Evolutionary conservation across 2,329 filamentous ascomycete species (phyloP), one percentile per base, ranked within the genome.

Genomic region (Beauveria scarabaeidicola): DNA sequence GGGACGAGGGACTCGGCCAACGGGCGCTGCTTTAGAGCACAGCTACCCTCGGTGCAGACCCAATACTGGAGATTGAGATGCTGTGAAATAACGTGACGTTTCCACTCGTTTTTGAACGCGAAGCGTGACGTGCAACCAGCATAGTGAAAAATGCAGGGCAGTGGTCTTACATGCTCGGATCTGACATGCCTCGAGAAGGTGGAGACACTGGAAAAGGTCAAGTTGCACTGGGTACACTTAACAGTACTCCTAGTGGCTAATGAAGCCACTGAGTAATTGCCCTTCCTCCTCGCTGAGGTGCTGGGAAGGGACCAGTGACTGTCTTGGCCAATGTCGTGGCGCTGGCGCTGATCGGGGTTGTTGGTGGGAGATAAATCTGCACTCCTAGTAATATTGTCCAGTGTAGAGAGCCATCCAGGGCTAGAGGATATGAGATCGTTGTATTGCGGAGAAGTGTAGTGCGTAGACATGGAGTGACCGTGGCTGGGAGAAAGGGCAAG

Each of bases 51-150:
- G 64, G 86, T 81, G 75, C 92, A 51, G 29, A 51, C 48, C 48
- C 48, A 51, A 29, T 86, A 89, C 47, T 81, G 76, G 2, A 90
- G 77, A 58, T 86, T 82, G 25, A 96, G 77, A 69, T 97, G 92
- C 68, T 96, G 89, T 0, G 87, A 89, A 29, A 79, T 76, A 66
- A 93, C 84, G 69, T 97, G 93, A 0, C 93, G 85, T 72, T 97
- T 97, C 93, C 92, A 97, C 71, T 96, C 92, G 69, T 96, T 96
- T 75, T 96, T 96, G 9, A 29, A 51, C 1, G 48, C 5, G 65
- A 96, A 96, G 0, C 80, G 85, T 2, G 85, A 82, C 1, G 62
- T 64, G 74, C 93, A 97, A 36, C 88, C 89, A 59, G 91, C 94
- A 58, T 83, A 86, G 29, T 82, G 77, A 70, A 96, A 91, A 59